These are phyloP conservation scores for Trametes sp. DNA, from an alignment of 1,284 basidiomycete species.

Conservation along the genomic window DNA sequence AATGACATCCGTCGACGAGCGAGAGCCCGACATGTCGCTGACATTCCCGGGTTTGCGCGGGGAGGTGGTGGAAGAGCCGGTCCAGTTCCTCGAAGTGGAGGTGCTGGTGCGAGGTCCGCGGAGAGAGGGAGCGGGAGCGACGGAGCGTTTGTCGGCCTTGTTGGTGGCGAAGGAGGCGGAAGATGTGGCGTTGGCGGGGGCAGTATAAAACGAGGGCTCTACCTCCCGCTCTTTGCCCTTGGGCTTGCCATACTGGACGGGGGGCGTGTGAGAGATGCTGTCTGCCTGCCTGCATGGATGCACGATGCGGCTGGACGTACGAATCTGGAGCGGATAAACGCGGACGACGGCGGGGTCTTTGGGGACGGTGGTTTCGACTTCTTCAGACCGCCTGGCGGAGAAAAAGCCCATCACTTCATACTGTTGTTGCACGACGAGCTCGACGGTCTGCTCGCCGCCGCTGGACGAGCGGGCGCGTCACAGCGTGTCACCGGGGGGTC, in stretches of 20 bases:
- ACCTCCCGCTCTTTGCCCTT: conserved; percentile 67
- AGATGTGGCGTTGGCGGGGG: conserved; percentile 44
- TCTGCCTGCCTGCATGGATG: conserved; percentile 18
- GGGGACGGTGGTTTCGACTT: conserved; percentile 33
- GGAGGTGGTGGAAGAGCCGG: conserved; percentile 27
- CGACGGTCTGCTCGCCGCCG: neutral
- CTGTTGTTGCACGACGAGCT: conserved; percentile 22
- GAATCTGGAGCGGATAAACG: conserved; percentile 77
- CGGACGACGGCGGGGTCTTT: conserved; percentile 60
- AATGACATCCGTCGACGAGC: conserved; percentile 62
- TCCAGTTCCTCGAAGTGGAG: conserved; percentile 33
- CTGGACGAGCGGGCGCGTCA: conserved; percentile 9
- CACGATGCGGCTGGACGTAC: conserved; percentile 53
- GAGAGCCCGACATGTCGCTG: conserved; percentile 27
- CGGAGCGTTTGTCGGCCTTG: conserved; percentile 33
- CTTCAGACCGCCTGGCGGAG: conserved; percentile 48
- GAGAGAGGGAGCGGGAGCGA: conserved; percentile 33
- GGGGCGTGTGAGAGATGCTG: conserved; percentile 22
- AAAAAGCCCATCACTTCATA: conserved; percentile 53
- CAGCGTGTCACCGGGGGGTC: conserved; percentile 5
- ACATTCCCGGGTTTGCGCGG: conserved; percentile 32
- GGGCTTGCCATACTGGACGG: conserved; percentile 64
- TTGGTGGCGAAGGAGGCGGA: conserved; percentile 41
- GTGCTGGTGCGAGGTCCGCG: conserved; percentile 27
- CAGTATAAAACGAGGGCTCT: conserved; percentile 31